Percentiles rank a stretch among this genome's conserved stretches.
These are phyloP conservation scores for Solanum medicagineum DNA, from an alignment of 257 asterid species.

Conservation along the genomic window DNA sequence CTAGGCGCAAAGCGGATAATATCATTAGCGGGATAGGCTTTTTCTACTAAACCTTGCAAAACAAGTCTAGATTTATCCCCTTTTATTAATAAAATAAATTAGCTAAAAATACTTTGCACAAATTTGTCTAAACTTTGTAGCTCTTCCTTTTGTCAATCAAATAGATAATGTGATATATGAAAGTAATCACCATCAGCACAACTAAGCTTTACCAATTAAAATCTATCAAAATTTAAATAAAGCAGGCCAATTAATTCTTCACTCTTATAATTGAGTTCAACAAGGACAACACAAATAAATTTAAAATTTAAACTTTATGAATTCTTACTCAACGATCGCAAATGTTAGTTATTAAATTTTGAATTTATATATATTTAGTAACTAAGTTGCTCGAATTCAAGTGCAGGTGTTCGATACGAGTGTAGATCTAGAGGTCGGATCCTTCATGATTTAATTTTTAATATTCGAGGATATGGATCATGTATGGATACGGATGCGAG, in stretches of 20 bases:
- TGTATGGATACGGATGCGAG: too few relatives aligned
- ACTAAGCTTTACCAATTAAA: not conserved
- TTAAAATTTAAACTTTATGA: not conserved
- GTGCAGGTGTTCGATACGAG: too few relatives aligned
- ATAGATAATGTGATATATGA: not conserved
- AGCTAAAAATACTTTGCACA: not conserved
- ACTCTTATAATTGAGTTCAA: not conserved
- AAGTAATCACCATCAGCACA: not conserved
- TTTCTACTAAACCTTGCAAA: not conserved
- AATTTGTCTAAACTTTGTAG: not conserved
- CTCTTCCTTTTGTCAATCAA: not conserved
- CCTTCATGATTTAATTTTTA: too few relatives aligned
- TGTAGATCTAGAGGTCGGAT: too few relatives aligned
- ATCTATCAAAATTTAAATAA: not conserved
- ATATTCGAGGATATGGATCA: too few relatives aligned
- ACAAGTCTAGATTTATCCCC: not conserved
- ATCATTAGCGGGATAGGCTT: not conserved
- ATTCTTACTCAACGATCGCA: not conserved
- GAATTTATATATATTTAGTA: not conserved
- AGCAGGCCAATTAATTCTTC: not conserved
- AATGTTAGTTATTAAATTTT: not conserved
- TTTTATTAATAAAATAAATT: not conserved
- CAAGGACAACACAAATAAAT: not conserved
- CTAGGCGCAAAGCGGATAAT: too few relatives aligned
- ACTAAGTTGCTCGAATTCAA: too few relatives aligned